Percentiles rank a stretch among this genome's conserved stretches.
These are phyloP conservation scores for Trichoderma cornu-damae DNA, from an alignment of 2,329 filamentous ascomycete species.

Conservation along the genomic window DNA sequence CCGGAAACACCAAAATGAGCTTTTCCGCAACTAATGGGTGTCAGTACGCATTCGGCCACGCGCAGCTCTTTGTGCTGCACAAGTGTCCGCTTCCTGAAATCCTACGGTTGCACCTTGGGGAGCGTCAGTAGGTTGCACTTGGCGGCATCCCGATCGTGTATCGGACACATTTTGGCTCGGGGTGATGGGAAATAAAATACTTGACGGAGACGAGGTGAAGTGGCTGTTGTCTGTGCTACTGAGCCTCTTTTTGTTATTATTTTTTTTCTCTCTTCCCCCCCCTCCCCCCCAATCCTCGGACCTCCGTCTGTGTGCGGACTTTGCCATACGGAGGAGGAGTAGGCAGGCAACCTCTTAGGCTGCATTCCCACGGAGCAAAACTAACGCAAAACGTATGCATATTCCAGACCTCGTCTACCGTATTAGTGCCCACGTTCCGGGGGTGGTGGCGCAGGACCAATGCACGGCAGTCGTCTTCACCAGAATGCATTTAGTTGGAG, in stretches of 20 bases:
- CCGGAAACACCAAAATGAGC: neutral
- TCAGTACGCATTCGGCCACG: neutral
- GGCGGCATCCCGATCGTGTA: neutral
- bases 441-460: neutral
- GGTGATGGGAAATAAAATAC: neutral
- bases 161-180: neutral
- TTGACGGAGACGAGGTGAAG: neutral
- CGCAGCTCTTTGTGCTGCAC: neutral
- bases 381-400: conserved; percentile 14
- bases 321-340: neutral
- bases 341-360: neutral
- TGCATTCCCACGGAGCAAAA: neutral
- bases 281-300: neutral
- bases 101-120: neutral
- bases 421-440: neutral
- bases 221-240: neutral
- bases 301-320: neutral
- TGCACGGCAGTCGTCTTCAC: conserved; percentile 1
- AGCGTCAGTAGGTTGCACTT: neutral
- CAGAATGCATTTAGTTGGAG: neutral
- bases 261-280: neutral
- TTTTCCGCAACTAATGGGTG: neutral
- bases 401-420: neutral
- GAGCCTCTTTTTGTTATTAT: neutral
- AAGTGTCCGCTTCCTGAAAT: conserved; percentile 8